Evolutionary conservation across 2,329 filamentous ascomycete genomes (phyloP), one percentile per base, ranked within the genome.

Genomic region (Cladorrhinum sp.): DNA sequence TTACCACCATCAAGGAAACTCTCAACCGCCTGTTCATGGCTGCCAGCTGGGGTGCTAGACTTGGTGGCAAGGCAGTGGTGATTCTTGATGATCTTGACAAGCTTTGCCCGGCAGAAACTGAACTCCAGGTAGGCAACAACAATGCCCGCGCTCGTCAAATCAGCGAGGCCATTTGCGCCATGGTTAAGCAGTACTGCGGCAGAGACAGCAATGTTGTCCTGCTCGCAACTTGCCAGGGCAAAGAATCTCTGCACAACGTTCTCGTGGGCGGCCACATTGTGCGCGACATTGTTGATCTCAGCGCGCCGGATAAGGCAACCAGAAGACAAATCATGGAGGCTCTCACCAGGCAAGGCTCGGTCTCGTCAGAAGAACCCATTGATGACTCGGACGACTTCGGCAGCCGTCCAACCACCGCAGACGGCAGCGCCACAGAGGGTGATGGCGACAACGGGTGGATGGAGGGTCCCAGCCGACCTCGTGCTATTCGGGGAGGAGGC

Each of bases 51-150:
- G 92, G 91, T 39, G 91, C 94, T 36, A 84, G 94, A 62, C 82
- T 95, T 0, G 93, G 92, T 21, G 95, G 95, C 3, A 88, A 86
- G 64, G 85, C 93, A 0, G 73, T 98, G 2, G 90, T 99, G 20
- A 86, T 99, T 54, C 80, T 99, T 1, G 95, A 99, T 70, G 95
- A 99, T 70, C 77, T 99, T 6, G 95, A 99, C 74, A 92, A 91
- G 70, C 80, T 99, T 1, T 98, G 94, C 71, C 94, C 95, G 0
- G 89, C 88, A 0, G 96, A 99, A 75, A 97, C 93, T 0, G 95
- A 99, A 73, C 81, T 99, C 12, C 92, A 97, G 74, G 91, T 96
- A 3, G 92, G 92, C 64, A 93, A 92, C 62, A 92, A 98, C 67
- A 98, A 99, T 70, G 91, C 91, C 18, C 86, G 94, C 65, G 98